Percentiles rank a stretch among this genome's conserved stretches.
Evolutionary conservation across 257 asterid species (phyloP).

Genomic region (Ilex aquifolium): DNA sequence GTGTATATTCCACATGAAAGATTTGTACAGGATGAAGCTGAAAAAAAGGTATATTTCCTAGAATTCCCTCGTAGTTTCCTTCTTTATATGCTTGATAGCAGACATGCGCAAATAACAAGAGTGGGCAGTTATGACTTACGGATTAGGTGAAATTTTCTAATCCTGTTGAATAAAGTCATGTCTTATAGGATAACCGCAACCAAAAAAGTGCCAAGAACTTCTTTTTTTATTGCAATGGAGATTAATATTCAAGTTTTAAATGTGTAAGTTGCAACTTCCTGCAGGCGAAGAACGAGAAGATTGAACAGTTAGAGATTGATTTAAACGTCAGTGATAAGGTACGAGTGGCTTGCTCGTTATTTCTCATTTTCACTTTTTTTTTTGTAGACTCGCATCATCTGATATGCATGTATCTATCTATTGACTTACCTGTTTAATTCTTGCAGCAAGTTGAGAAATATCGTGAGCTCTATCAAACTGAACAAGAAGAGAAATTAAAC

Average conservation of each 20-base stretch:
- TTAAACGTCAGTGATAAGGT: conserved; percentile 54
- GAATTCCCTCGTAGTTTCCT: conserved; percentile 3
- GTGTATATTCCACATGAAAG: conserved; percentile 84
- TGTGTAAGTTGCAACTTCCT: conserved; percentile 12
- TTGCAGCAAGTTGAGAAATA: conserved; percentile 48
- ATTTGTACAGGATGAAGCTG: conserved; percentile 72
- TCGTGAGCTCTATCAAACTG: conserved; percentile 60
- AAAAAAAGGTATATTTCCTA: conserved; percentile 51
- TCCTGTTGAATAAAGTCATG: too few relatives aligned
- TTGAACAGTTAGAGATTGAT: conserved; percentile 68
- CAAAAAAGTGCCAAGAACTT: background rate
- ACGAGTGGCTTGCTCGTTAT: conserved; percentile 6
- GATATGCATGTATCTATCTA: background rate
- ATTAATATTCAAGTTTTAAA: conserved; percentile 2
- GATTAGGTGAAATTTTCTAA: too few relatives aligned
- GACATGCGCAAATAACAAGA: background rate
- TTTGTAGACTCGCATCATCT: background rate
- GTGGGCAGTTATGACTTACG: too few relatives aligned
- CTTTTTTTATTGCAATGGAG: background rate
- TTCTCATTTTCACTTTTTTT: conserved; percentile 7
- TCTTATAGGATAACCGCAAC: background rate
- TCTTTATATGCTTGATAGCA: background rate
- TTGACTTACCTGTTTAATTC: background rate
- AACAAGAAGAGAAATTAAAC: conserved; percentile 66
- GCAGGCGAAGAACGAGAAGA: conserved; percentile 73